Evolutionary conservation across 352 stramenopile genomes (phyloP).

Genomic region (Globisporangium camurandrum): DNA sequence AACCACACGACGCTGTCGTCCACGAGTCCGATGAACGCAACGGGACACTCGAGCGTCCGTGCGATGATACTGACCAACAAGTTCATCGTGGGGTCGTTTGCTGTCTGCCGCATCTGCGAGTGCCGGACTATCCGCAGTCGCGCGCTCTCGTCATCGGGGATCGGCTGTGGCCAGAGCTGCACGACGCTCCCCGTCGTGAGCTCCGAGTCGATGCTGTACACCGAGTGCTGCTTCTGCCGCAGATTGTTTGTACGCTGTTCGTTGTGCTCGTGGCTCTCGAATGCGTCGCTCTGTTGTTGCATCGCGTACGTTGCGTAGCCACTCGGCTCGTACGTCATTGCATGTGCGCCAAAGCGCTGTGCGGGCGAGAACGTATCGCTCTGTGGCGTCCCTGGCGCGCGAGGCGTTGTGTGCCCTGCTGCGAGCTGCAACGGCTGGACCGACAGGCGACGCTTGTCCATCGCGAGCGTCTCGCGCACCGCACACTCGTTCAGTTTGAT

Average conservation of each 20-base stretch:
- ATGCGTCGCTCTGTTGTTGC: background rate
- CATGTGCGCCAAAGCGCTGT: background rate
- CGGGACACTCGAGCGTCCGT: constrained; percentile 53
- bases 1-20: constrained; percentile 47
- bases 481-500: constrained; percentile 47
- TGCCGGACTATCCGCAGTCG: constrained; percentile 42
- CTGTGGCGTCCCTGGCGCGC: background rate
- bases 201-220: constrained; percentile 54
- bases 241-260: too few species aligned
- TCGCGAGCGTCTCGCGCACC: constrained; percentile 27
- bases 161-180: constrained; percentile 50
- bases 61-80: constrained; percentile 64
- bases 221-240: constrained; percentile 22
- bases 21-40: constrained; percentile 63
- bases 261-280: background rate
- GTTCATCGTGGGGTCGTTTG: constrained; percentile 68
- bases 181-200: constrained; percentile 54
- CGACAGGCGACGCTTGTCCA: constrained; percentile 18
- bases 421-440: constrained; percentile 7
- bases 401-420: background rate
- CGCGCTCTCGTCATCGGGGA: constrained; percentile 36
- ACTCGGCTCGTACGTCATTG: background rate
- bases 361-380: background rate
- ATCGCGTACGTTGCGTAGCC: background rate
- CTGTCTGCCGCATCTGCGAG: constrained; percentile 31